These are phyloP conservation scores for Pythium guiyangense DNA, from an alignment of 352 stramenopile genomes.

Conservation along the genomic window DNA sequence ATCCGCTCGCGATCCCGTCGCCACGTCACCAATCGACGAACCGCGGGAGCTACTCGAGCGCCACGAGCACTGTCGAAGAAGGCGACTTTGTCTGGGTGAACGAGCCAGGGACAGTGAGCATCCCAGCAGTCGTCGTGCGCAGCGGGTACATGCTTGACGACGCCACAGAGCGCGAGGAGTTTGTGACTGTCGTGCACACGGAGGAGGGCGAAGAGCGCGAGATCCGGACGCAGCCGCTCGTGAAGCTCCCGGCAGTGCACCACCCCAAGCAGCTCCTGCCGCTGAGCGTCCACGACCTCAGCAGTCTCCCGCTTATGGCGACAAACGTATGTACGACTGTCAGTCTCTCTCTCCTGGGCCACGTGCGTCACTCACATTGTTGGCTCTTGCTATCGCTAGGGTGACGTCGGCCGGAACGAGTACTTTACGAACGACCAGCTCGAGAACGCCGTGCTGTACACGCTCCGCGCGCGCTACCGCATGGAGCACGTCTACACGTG, in stretches of 20 bases:
- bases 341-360: not conserved
- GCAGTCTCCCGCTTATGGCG: slow-evolving; percentile 57
- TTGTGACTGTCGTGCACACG: slow-evolving; percentile 73
- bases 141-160: slow-evolving; percentile 57
- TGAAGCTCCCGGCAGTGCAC: slow-evolving; percentile 52
- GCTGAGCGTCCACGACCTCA: slow-evolving; percentile 59
- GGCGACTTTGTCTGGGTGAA: slow-evolving; percentile 67
- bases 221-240: slow-evolving; percentile 46
- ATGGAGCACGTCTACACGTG: slow-evolving; percentile 85
- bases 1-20: slow-evolving; percentile 12
- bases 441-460: slow-evolving; percentile 75
- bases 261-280: slow-evolving; percentile 61
- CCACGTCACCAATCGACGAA: slow-evolving; percentile 1
- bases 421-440: slow-evolving; percentile 56
- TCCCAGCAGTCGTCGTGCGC: slow-evolving; percentile 56
- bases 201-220: slow-evolving; percentile 79
- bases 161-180: slow-evolving; percentile 55
- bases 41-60: slow-evolving; percentile 8
- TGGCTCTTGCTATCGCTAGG: slow-evolving; percentile 12
- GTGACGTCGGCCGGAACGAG: slow-evolving; percentile 53
- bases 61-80: slow-evolving; percentile 35
- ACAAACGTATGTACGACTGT: slow-evolving; percentile 36
- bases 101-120: slow-evolving; percentile 44
- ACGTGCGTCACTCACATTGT: not conserved
- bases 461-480: slow-evolving; percentile 61